Percentiles rank a stretch among this genome's conserved stretches.
phyloP scores from a whole-genome alignment of 2,329 filamentous ascomycete genomes.

The Stachybotrys chartarum region DNA sequence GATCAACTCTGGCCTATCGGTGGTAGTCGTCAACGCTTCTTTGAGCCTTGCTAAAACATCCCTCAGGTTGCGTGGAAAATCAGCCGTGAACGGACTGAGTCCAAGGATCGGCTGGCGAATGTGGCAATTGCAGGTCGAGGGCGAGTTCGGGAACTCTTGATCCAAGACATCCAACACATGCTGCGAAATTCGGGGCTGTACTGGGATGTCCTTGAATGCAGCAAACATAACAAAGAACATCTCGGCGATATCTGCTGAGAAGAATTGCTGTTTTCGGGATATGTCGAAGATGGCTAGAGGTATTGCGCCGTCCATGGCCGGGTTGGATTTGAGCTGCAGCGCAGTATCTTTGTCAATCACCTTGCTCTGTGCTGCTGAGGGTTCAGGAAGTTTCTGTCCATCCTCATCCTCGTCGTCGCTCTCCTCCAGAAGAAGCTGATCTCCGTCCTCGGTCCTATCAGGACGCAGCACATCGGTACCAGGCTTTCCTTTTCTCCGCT shows the following conservation, averaged over 20 bases:
- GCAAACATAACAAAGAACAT: constrained; percentile 76
- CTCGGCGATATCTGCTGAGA: constrained; percentile 58
- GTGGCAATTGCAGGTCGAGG: constrained; percentile 62
- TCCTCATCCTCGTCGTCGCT: constrained; percentile 39
- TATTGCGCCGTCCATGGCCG: constrained; percentile 86
- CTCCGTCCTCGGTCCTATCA: constrained; percentile 40
- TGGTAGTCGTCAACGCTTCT: constrained; percentile 34
- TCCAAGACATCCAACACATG: constrained; percentile 65
- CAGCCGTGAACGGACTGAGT: constrained; percentile 53
- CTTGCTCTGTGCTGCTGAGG: constrained; percentile 29
- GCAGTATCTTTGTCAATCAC: constrained; percentile 40
- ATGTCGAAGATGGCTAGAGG: constrained; percentile 88
- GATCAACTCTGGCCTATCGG: constrained; percentile 37
- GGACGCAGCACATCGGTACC: constrained; percentile 34
- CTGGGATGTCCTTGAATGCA: constrained; percentile 59
- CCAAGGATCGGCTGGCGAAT: constrained; percentile 65
- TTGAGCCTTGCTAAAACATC: constrained; percentile 58
- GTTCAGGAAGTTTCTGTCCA: constrained; percentile 36
- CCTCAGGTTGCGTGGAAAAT: constrained; percentile 67
- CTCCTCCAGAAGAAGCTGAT: constrained; percentile 34
- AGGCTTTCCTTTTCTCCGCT: constrained; percentile 56
- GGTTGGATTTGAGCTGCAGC: constrained; percentile 60
- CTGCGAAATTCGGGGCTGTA: constrained; percentile 58
- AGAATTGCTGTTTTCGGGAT: constrained; percentile 69
- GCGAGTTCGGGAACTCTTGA: constrained; percentile 49